phyloP scores from a whole-genome alignment of 352 stramenopile genomes.

The Globisporangium perplexum region DNA sequence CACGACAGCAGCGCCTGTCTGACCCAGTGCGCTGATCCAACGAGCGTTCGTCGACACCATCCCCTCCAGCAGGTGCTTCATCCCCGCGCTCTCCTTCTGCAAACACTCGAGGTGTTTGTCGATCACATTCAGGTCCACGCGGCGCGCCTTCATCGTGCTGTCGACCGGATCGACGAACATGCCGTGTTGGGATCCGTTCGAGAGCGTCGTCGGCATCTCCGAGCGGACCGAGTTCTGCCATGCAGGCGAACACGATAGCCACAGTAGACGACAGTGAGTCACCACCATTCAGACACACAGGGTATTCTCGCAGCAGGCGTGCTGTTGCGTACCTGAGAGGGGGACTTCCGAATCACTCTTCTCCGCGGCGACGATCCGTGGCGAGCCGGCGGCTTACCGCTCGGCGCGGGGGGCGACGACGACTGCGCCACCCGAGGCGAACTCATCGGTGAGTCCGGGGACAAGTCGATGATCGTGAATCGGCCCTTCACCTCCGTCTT shows the following conservation, averaged over 20 bases:
- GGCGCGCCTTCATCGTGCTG: conserved; percentile 15
- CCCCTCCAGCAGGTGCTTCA: conserved; percentile 56
- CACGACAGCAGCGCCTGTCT: conserved; percentile 15
- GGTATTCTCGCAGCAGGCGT: background rate
- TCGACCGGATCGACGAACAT: conserved; percentile 11
- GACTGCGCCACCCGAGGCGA: conserved; percentile 9
- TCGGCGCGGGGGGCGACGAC: conserved; percentile 4
- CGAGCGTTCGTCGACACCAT: conserved; percentile 72
- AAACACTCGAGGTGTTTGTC: conserved; percentile 66
- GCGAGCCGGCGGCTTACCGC: conserved; percentile 15
- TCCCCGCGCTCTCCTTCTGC: conserved; percentile 60
- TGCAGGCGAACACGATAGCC: background rate
- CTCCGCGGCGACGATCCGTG: conserved; percentile 18
- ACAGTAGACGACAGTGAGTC: background rate
- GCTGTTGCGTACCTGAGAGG: conserved; percentile 5
- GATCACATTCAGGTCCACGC: conserved; percentile 42
- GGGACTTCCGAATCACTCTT: conserved; percentile 7
- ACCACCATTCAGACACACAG: background rate
- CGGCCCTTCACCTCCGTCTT: conserved; percentile 69
- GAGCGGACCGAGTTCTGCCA: conserved; percentile 17
- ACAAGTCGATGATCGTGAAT: conserved; percentile 83
- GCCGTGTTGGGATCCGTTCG: conserved; percentile 4
- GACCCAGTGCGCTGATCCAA: conserved; percentile 54
- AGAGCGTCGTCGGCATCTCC: conserved; percentile 7
- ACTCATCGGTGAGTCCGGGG: conserved; percentile 41